Conservation (phyloP, 176 grass and related monocot species). For the Saccharum officinarum region DNA sequence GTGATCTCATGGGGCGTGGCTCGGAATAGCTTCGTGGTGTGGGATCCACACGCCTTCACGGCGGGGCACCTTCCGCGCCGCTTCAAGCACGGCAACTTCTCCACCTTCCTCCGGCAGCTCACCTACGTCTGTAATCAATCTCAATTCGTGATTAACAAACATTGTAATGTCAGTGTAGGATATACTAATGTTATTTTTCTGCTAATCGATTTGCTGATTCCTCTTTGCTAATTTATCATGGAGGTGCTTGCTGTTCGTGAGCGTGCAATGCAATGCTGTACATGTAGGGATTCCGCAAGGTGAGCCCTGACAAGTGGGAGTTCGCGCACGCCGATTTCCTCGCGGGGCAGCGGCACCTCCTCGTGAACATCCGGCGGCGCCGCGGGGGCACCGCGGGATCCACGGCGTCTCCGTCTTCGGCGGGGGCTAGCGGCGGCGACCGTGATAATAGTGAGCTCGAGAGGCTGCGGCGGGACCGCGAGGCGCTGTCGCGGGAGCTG, state of each 20-base stretch:
- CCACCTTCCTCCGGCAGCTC: slow-evolving; percentile 63
- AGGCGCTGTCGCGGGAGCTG: slow-evolving; percentile 53
- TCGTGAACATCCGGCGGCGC: slow-evolving; percentile 53
- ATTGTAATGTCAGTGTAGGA: not conserved
- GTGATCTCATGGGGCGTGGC: slow-evolving; percentile 52
- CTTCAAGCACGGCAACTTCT: slow-evolving; percentile 63
- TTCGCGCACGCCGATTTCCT: slow-evolving; percentile 63
- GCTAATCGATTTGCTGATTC: not conserved
- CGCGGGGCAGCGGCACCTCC: slow-evolving; percentile 60
- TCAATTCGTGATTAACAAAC: not conserved
- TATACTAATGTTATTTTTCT: not conserved
- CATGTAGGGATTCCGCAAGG: slow-evolving; percentile 54
- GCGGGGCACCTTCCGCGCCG: slow-evolving; percentile 45
- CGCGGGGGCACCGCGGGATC: not conserved
- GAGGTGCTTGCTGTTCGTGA: not conserved
- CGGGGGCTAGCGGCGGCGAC: not conserved
- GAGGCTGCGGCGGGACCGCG: slow-evolving; percentile 47
- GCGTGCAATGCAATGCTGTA: not conserved
- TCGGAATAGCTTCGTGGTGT: slow-evolving; percentile 58
- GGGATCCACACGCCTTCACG: slow-evolving; percentile 49
- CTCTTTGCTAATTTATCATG: not conserved
- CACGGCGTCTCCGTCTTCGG: not conserved
- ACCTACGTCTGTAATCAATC: slow-evolving; percentile 46
- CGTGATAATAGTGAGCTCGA: slow-evolving; percentile 34
- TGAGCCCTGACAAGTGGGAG: slow-evolving; percentile 68